phyloP scores from a whole-genome alignment of 2,329 filamentous ascomycete genomes.

The Neopestalotiopsis rosae region DNA sequence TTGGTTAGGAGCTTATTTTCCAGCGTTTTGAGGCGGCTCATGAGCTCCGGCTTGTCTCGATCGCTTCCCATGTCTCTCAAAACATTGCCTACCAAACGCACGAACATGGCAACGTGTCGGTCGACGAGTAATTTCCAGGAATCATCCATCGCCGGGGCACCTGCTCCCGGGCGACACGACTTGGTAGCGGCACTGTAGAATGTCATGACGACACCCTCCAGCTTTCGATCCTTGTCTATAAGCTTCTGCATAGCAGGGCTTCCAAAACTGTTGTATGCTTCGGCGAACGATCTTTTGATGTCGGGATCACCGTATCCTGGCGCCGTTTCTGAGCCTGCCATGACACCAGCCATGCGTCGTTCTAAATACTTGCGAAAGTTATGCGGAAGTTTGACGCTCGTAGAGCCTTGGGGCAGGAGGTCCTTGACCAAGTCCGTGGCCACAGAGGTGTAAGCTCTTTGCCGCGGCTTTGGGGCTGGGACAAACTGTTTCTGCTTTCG shows the following conservation, averaged over 20 bases:
- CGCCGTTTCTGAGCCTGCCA: slow-evolving; percentile 81
- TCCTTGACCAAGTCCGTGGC: slow-evolving; percentile 90
- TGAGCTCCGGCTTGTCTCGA: slow-evolving; percentile 83
- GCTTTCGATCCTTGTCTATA: slow-evolving; percentile 91
- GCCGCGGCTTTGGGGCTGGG: slow-evolving; percentile 65
- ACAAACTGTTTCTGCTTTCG: slow-evolving; percentile 90
- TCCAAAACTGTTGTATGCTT: slow-evolving; percentile 92
- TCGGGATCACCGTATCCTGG: slow-evolving; percentile 90
- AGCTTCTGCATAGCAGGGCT: slow-evolving; percentile 86
- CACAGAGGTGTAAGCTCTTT: slow-evolving; percentile 69
- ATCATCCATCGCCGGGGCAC: slow-evolving; percentile 79
- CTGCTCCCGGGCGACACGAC: slow-evolving; percentile 72
- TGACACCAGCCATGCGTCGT: slow-evolving; percentile 80
- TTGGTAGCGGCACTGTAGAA: slow-evolving; percentile 96
- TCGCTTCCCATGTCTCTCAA: slow-evolving; percentile 85
- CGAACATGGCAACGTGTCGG: slow-evolving; percentile 91
- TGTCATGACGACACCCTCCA: slow-evolving; percentile 91
- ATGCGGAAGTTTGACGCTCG: slow-evolving; percentile 61
- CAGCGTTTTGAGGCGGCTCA: slow-evolving; percentile 76
- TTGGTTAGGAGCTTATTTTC: slow-evolving; percentile 94
- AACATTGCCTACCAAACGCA: slow-evolving; percentile 81
- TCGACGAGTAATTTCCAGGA: slow-evolving; percentile 92
- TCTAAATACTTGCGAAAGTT: slow-evolving; percentile 58
- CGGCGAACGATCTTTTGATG: slow-evolving; percentile 92
- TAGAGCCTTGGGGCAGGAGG: slow-evolving; percentile 63